Base-by-base conservation (phyloP, 2,329 filamentous ascomycete genomes). In the Pseudogymnoascus sp. region DNA sequence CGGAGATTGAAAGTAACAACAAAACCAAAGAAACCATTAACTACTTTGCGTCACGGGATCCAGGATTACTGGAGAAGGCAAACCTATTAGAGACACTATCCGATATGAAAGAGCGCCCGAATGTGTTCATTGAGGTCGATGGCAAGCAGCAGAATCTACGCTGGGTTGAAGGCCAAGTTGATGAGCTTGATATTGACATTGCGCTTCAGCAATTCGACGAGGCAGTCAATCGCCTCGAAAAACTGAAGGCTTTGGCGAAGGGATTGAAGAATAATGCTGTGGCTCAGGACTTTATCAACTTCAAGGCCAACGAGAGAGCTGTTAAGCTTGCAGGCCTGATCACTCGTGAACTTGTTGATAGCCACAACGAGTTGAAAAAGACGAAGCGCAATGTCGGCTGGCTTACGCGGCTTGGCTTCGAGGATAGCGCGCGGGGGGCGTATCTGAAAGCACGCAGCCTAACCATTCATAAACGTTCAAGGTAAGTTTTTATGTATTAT, bases 131-230 rank as follows among this genome's bases (percentile, higher is more conserved):
- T 67, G 94, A 99, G 69, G 91, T 96, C 12, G 94, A 97, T 70
- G 94, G 94, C 58, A 96, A 96, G 70, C 92, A 97, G 74, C 91
- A 97, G 72, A 97, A 94, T 72, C 82, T 99, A 55, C 89, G 93
- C 61, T 97, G 91, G 91, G 91, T 99, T 0, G 94, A 99, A 73
- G 86, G 87, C 60, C 91, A 97, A 75, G 90, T 99, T 74, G 94
- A 99, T 72, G 91, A 96, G 71, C 84, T 99, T 5, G 94, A 99
- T 71, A 97, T 97, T 69, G 89, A 96, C 69, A 92, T 99, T 70
- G 93, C 94, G 0, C 81, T 97, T 60, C 93, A 97, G 72, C 84
- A 85, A 42, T 94, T 96, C 67, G 92, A 97, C 69, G 84, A 87
- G 19, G 90, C 94, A 0, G 94, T 97, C 0, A 81, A 82, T 4